These are phyloP conservation scores for Nicotiana benthamiana DNA, from an alignment of 257 asterid species.

Conservation along the genomic window DNA sequence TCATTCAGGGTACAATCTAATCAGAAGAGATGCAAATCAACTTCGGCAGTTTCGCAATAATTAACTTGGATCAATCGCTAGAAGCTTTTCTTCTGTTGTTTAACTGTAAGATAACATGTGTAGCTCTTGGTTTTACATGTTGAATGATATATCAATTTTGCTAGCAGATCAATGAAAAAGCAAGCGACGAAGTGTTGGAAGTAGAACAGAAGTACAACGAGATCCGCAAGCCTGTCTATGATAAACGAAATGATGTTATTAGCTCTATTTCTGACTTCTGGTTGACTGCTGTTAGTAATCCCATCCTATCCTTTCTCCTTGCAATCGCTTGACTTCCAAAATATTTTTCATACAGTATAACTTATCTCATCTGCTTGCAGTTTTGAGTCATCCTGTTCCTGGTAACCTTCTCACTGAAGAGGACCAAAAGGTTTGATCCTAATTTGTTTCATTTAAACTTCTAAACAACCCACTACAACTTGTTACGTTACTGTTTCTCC, in stretches of 20 bases:
- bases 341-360: background rate
- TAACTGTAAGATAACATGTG: background rate
- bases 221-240: constrained; percentile 86
- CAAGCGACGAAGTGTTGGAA: constrained; percentile 88
- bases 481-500: background rate
- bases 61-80: background rate
- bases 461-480: background rate
- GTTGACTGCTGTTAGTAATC: constrained; percentile 84
- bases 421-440: constrained; percentile 40
- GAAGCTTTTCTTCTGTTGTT: background rate
- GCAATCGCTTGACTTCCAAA: background rate
- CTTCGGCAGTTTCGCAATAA: background rate
- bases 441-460: background rate
- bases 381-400: constrained; percentile 90
- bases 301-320: background rate
- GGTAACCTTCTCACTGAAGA: constrained; percentile 81
- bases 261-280: constrained; percentile 88
- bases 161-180: constrained; percentile 91
- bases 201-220: constrained; percentile 85
- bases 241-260: constrained; percentile 65
- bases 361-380: constrained; percentile 35
- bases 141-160: background rate
- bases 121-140: background rate
- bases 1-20: background rate
- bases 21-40: background rate